These are phyloP conservation scores for Gomphus sp. DNA, from an alignment of 1,284 basidiomycete genomes.

Conservation along the genomic window DNA sequence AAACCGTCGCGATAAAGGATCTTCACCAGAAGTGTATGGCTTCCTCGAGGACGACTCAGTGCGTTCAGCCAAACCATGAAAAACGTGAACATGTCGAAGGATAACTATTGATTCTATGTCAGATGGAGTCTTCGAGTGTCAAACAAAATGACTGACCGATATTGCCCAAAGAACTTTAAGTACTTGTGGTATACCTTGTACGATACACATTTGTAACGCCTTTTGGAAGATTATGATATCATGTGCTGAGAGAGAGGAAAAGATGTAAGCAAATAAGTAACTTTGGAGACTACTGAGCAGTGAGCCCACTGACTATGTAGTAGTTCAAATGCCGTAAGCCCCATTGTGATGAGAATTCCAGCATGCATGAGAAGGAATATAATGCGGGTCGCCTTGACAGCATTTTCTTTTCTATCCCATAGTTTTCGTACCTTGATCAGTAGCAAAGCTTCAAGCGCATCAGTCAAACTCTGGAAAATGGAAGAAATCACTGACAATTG, in stretches of 20 bases:
- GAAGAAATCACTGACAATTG: not conserved
- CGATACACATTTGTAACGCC: no score
- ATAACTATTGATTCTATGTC: not conserved
- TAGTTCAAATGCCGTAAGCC: not conserved
- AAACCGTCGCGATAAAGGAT: conserved; percentile 22
- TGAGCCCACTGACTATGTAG: not conserved
- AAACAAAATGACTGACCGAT: not conserved
- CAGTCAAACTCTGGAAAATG: not conserved
- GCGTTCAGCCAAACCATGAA: conserved; percentile 21
- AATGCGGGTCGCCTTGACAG: not conserved
- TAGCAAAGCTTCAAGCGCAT: not conserved
- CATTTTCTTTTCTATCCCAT: not conserved
- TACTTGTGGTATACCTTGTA: not conserved
- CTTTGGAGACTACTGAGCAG: not conserved
- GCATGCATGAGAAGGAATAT: not conserved
- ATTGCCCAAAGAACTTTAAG: not conserved
- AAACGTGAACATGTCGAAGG: conserved; percentile 21
- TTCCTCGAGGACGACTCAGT: conserved; percentile 21
- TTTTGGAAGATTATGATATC: not conserved
- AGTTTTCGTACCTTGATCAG: not conserved
- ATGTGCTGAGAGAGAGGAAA: not conserved
- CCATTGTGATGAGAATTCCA: not conserved
- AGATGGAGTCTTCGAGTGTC: not conserved
- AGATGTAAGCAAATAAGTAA: not conserved
- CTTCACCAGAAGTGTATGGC: conserved; percentile 18